A percentile compares a stretch with the other conserved stretches of the same genome.
phyloP scores from a whole-genome alignment of 2,329 filamentous ascomycete genomes.

The Scedosporium apiospermum region DNA sequence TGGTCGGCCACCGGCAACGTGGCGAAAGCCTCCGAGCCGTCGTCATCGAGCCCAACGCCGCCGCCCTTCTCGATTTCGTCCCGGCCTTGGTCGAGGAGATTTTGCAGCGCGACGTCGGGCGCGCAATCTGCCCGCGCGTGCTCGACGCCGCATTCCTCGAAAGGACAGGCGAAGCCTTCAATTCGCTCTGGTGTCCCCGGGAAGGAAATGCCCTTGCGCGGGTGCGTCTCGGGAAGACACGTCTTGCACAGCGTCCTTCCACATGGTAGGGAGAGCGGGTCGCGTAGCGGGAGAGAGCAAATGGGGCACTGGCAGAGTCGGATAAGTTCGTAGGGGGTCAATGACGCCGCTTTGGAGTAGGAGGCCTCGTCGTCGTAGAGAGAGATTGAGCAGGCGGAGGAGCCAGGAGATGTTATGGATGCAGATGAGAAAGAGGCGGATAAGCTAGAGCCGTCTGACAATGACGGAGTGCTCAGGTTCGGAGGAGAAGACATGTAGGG shows the following conservation, averaged over 20 bases:
- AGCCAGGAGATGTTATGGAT: neutral
- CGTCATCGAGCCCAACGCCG: slow-evolving; percentile 19
- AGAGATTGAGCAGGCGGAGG: neutral
- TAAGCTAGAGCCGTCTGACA: neutral
- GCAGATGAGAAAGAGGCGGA: neutral
- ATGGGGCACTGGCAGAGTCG: slow-evolving; percentile 67
- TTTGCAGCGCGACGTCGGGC: slow-evolving; percentile 66
- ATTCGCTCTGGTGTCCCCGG: slow-evolving; percentile 58
- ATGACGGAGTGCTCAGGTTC: neutral
- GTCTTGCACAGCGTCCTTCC: slow-evolving; percentile 66
- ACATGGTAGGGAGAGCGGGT: slow-evolving; percentile 71
- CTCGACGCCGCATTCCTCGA: slow-evolving; percentile 53
- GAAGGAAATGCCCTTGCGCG: slow-evolving; percentile 65
- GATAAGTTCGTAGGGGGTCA: slow-evolving; percentile 22
- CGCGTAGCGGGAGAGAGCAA: slow-evolving; percentile 59
- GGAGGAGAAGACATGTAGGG: neutral
- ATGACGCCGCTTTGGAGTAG: neutral
- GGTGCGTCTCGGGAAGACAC: slow-evolving; percentile 61
- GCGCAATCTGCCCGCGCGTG: slow-evolving; percentile 72
- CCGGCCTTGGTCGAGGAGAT: slow-evolving; percentile 53
- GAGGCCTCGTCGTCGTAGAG: neutral
- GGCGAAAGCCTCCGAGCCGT: neutral
- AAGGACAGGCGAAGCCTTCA: slow-evolving; percentile 66
- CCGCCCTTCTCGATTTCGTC: slow-evolving; percentile 32
- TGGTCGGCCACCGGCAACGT: neutral